These are phyloP conservation scores for Geoglossum glabrum DNA, from an alignment of 495 filamentous ascomycete species.

Conservation along the genomic window DNA sequence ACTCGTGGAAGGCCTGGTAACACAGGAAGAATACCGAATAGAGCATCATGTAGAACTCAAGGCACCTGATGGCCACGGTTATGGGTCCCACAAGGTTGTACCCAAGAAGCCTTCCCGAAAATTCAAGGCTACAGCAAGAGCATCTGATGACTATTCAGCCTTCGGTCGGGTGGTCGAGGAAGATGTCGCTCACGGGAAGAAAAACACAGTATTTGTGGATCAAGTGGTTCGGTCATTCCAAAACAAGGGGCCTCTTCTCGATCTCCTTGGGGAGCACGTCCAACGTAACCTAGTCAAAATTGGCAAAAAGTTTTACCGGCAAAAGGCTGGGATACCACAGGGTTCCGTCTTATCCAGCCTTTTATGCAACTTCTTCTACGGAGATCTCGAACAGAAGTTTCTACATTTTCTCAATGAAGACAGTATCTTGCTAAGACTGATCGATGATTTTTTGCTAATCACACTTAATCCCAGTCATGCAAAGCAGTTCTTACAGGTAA, in stretches of 20 bases:
- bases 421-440: constrained; percentile 54
- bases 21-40: constrained; percentile 47
- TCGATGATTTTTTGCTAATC: constrained; percentile 85
- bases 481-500: constrained; percentile 46
- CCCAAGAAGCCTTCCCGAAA: constrained; percentile 33
- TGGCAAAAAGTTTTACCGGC: constrained; percentile 74
- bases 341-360: constrained; percentile 71
- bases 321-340: constrained; percentile 79
- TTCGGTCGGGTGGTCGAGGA: constrained; percentile 35
- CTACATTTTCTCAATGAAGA: constrained; percentile 45
- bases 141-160: constrained; percentile 26
- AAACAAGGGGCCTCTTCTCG: constrained; percentile 37
- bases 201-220: constrained; percentile 61
- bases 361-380: constrained; percentile 90
- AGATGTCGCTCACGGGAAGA: constrained; percentile 25
- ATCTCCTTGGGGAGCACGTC: constrained; percentile 56
- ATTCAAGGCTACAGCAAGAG: constrained; percentile 40
- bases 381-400: constrained; percentile 49
- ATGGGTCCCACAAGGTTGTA: constrained; percentile 6
- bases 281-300: constrained; percentile 68
- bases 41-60: constrained; percentile 54
- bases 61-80: constrained; percentile 17
- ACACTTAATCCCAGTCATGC: constrained; percentile 47
- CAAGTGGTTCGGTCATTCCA: constrained; percentile 30
- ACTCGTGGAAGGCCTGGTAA: constrained; percentile 42